Evolutionary conservation across 768 basidiomycete species (phyloP).

Genomic region (Mycena metata): DNA sequence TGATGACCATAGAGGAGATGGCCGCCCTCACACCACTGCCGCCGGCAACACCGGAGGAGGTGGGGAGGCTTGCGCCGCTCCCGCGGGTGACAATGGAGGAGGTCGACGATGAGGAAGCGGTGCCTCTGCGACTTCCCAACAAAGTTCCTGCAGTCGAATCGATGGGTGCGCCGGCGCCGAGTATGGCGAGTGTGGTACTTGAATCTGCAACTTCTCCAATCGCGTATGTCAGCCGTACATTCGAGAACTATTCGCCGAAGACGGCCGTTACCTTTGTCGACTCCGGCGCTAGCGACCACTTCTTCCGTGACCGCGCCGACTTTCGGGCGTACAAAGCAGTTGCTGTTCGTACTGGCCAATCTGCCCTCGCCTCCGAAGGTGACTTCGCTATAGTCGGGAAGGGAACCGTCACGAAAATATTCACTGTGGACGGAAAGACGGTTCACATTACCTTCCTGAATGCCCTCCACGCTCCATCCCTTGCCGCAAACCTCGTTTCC

Average conservation of each 20-base stretch:
- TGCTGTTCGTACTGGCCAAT: slow-evolving; percentile 7
- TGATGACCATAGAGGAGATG: no score
- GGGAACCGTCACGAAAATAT: slow-evolving; percentile 37
- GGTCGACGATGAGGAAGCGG: no score
- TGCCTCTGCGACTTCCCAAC: no score
- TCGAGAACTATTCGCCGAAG: slow-evolving; percentile 12
- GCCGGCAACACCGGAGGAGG: no score
- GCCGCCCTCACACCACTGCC: no score
- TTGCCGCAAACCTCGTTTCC: slow-evolving; percentile 46
- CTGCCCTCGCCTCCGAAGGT: slow-evolving; percentile 2
- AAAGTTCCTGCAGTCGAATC: no score
- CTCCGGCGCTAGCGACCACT: slow-evolving; percentile 41
- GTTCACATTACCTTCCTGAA: slow-evolving; percentile 38
- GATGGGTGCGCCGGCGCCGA: no score
- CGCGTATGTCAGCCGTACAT: slow-evolving; percentile 14
- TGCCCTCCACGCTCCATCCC: slow-evolving; percentile 44
- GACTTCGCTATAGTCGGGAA: slow-evolving; percentile 41
- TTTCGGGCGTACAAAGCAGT: not conserved
- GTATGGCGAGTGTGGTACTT: no score
- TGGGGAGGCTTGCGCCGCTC: no score
- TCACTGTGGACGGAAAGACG: slow-evolving; percentile 23
- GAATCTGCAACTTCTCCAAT: no score
- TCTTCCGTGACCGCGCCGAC: not conserved
- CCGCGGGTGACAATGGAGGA: no score
- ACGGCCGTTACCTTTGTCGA: slow-evolving; percentile 25